Evolutionary conservation across 805 yeast genomes (phyloP), one percentile per base, ranked within the genome.

Genomic region (Yarrowia yakushimensis): DNA sequence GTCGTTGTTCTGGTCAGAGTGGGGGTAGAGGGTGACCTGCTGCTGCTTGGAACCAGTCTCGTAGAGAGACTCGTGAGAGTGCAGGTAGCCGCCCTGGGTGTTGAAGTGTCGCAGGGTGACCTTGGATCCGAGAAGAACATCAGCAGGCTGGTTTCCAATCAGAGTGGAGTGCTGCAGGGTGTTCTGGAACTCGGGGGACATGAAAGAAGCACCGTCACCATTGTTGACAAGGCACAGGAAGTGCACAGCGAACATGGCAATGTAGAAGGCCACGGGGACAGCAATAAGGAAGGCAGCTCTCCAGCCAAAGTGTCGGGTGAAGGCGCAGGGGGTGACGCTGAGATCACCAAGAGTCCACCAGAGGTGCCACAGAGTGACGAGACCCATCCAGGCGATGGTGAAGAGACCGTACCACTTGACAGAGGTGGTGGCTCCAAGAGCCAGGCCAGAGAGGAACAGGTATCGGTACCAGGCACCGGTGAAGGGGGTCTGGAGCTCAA

Each of bases 291-390:
- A 74, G 15, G 76, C 62, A 0, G 77, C 66, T 37, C 86, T 78
- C 20, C 72, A 65, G 0, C 72, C 20, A 17, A 80, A 69, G 67
- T 82, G 84, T 62, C 72, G 75, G 17, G 74, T 65, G 65, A 84
- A 75, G 23, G 68, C 57, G 17, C 59, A 62, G 9, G 76, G 72
- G 1, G 81, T 43, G 3, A 86, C 76, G 4, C 75, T 72, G 36
- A 87, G 71, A 72, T 93, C 97, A 13, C 94, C 96, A 37, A 87
- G 70, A 12, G 82, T 68, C 65, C 72, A 71, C 97, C 97, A 91
- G 46, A 86, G 72, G 65, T 84, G 83, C 63, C 77, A 75, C 1
- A 79, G 60, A 2, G 81, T 74, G 50, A 84, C 68, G 0, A 76
- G 4, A 2, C 84, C 80, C 12, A 88, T 74, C 96, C 96, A 90